Conservation (phyloP, 768 basidiomycete species). For the Hericium coralloides region DNA sequence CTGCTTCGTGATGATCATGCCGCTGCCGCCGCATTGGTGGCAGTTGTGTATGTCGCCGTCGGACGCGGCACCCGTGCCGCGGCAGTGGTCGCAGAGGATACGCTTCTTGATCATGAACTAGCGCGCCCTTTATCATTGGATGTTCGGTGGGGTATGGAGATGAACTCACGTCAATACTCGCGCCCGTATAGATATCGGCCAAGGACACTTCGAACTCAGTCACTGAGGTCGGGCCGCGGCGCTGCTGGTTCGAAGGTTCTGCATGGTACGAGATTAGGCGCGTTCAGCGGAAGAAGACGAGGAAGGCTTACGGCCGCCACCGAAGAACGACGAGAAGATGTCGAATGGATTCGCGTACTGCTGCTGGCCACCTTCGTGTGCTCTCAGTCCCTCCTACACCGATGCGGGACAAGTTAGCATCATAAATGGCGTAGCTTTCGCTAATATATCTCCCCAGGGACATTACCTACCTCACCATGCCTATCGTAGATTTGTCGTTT, state of each 20-base stretch:
- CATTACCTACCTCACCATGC: conserved; percentile 65
- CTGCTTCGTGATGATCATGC: conserved; percentile 78
- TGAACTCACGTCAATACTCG: conserved; percentile 67
- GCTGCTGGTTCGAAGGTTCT: conserved; percentile 42
- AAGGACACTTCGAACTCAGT: conserved; percentile 82
- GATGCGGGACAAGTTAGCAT: too few species aligned
- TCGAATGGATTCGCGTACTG: conserved; percentile 83
- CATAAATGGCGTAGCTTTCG: too few species aligned
- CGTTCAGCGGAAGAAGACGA: background rate
- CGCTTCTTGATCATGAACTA: conserved; percentile 91
- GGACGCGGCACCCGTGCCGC: conserved; percentile 89
- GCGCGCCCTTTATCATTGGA: background rate
- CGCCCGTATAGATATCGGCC: conserved; percentile 83
- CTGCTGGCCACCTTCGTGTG: conserved; percentile 80
- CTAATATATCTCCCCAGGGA: too few species aligned
- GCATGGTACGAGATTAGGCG: background rate
- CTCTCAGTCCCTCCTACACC: conserved; percentile 77
- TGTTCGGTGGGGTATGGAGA: background rate
- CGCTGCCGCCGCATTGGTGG: conserved; percentile 72
- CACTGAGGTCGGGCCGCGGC: conserved; percentile 66
- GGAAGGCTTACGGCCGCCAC: conserved; percentile 56
- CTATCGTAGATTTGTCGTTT: conserved; percentile 93
- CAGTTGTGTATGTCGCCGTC: conserved; percentile 87
- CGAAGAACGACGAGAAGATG: conserved; percentile 90
- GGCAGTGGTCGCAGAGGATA: conserved; percentile 93